Percentiles rank a stretch among this genome's conserved stretches.
phyloP scores from a whole-genome alignment of 352 stramenopile genomes.

The Phytopythium sindhum region DNA sequence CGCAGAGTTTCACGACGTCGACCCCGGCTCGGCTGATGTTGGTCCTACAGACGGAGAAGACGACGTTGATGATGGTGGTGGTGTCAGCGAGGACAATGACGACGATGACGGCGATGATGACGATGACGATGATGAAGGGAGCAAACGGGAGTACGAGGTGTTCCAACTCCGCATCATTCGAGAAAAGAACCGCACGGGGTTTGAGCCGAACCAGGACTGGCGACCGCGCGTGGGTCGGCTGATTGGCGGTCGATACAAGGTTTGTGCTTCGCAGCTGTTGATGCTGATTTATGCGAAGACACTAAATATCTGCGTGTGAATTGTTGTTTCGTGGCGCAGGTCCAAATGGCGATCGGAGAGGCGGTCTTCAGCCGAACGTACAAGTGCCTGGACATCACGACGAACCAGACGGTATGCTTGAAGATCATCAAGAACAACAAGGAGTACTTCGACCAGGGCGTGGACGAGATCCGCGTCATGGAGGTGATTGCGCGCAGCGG shows the following conservation, averaged over 20 bases:
- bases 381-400: constrained; percentile 62
- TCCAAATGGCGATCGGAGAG: constrained; percentile 73
- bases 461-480: constrained; percentile 79
- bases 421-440: constrained; percentile 99
- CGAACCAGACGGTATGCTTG: constrained; percentile 89
- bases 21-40: not conserved
- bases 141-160: constrained; percentile 62
- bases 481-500: constrained; percentile 71
- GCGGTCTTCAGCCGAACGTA: constrained; percentile 84
- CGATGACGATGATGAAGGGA: constrained; percentile 33
- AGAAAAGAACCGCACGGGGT: constrained; percentile 77
- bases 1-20: not conserved
- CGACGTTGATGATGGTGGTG: constrained; percentile 13
- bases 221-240: constrained; percentile 49
- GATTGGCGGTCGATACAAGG: constrained; percentile 62
- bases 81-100: too few relatives aligned
- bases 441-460: constrained; percentile 98
- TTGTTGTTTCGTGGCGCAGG: constrained; percentile 21
- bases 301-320: not conserved
- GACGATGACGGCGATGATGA: constrained; percentile 33
- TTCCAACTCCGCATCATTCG: constrained; percentile 70
- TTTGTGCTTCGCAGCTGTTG: constrained; percentile 12
- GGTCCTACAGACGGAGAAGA: constrained; percentile 12
- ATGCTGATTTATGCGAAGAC: not conserved
- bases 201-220: constrained; percentile 79